Evolutionary conservation across 345 rosid species (phyloP), one percentile per base, ranked within the genome.

Genomic region (Moricandia moricandioides): DNA sequence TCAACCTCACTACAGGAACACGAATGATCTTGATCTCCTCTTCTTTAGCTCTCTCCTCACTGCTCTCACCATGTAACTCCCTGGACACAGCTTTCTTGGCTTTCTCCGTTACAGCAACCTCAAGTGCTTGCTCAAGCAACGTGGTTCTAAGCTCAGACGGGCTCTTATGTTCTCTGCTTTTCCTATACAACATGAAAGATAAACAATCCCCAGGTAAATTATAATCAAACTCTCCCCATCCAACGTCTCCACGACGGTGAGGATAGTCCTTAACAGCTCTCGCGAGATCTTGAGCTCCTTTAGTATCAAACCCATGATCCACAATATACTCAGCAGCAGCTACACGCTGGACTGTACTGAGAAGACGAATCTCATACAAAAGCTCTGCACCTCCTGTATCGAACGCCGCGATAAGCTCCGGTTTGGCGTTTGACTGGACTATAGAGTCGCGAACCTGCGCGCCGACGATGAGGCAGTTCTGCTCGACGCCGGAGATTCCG

Each of bases 261-360:
- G 98, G 97, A 68, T 76, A 94, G 79, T 94, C 98, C 80, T 94
- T 94, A 43, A 90, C 78, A 0, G 97, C 84, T 3, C 93, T 82
- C 1, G 98, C 98, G 3, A 91, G 67, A 43, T 94, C 98, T 55
- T 79, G 83, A 8, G 93, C 85, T n/a, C 88, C 88, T 69, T 85
- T 85, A 0, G 67, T 67, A 7, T 94, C 96, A 29, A 88, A 51
- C 18, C 29, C 55, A 0, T 76, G 67, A 39, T 84, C 67, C 8
- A 91, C 77, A 6, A 86, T 79, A 73, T 27, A 91, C 5, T 69
- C 69, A 6, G 93, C 93, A 0, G 92, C 84, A 0, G 88, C 91
- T 1, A 88, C 76, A 10, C 99, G 83, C 78, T 94, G 91, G 0
- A 72, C 5, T 1, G 81, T 78, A 62, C 83, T 88, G 1, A 95